Base-by-base conservation (phyloP, 2,329 filamentous ascomycete genomes). In the Dichotomopilus funicola region DNA sequence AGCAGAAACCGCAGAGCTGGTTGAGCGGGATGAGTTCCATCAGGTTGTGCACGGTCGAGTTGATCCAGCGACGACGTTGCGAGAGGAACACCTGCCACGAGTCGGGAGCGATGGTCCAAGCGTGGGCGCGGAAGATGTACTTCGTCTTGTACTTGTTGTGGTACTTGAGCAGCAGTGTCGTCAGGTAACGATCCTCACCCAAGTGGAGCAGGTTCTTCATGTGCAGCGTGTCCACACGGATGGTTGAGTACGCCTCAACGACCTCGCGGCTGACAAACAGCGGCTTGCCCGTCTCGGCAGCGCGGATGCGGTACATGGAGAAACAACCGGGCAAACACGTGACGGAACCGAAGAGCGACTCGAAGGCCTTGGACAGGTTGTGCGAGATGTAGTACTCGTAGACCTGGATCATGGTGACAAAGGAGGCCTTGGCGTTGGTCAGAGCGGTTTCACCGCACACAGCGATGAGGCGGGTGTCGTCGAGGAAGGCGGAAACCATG, bases 311-410 rank as follows among this genome's bases (percentile, higher is more conserved):
- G 74, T 96, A 99, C 94, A 99, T 99, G 66, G 88, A 91, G 81
- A 97, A 99, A 82, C 94, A 99, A 77, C 94, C 94, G 31, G 94
- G 94, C 68, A 99, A 78, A 80, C 94, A 99, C 50, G 94, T 99
- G 64, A 99, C 92, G 63, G 89, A 95, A 56, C 92, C 94, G 68
- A 99, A 99, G 65, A 99, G 79, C 74, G 88, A 94, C 73, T 97
- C 92, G 70, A 99, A 99, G 10, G 92, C 94, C 75, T 99, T 97
- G 64, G 89, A 86, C 64, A 99, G 75, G 70, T 97, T 95, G 78
- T 99, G 92, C 51, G 92, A 97, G 67, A 99, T 99, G 77, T 91
- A 99, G 79, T 99, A 99, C 73, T 99, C 92, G 78, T 97, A 99
- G 37, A 99, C 92, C 73, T 99, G 94, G 70, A 99, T 99, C 92